These are phyloP conservation scores for Suaeda aralocaspica DNA, from an alignment of 148 eudicot genomes.

Conservation along the genomic window DNA sequence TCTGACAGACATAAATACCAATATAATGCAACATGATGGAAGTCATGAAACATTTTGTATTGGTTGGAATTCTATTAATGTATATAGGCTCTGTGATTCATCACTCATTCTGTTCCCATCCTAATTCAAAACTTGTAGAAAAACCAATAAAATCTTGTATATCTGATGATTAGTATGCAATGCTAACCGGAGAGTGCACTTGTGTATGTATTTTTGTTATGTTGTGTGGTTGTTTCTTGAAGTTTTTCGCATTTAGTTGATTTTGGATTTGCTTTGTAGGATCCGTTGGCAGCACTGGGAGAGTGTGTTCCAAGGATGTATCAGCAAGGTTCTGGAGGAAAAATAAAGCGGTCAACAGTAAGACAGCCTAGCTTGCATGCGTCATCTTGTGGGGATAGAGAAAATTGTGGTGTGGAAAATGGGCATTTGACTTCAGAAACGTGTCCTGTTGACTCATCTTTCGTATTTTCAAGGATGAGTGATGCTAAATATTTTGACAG, in stretches of 20 bases:
- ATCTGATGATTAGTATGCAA: no score
- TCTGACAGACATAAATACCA: no score
- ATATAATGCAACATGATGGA: no score
- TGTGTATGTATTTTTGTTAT: no score
- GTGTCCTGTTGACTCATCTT: conserved; percentile 63
- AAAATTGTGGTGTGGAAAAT: conserved; percentile 25
- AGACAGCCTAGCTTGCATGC: conserved; percentile 28
- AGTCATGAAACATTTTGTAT: no score
- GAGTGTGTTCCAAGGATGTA: conserved; percentile 45
- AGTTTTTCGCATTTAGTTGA: background rate
- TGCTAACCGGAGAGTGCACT: background rate
- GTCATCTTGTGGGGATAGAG: conserved; percentile 25
- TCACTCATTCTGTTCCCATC: no score
- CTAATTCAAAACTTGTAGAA: no score
- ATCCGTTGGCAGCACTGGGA: conserved; percentile 29
- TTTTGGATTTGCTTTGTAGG: conserved; percentile 37
- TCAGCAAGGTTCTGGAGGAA: conserved; percentile 71
- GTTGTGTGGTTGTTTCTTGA: conserved; percentile 4
- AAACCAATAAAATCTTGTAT: no score
- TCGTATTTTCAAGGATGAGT: conserved; percentile 30
- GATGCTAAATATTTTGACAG: conserved; percentile 29
- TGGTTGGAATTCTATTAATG: no score
- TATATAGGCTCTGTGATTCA: no score
- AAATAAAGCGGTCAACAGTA: conserved; percentile 62
- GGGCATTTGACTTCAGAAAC: conserved; percentile 29